A percentile compares a stretch with the other conserved stretches of the same genome.
phyloP scores from a whole-genome alignment of 2,329 filamentous ascomycete species.

The Aspergillus hortae region DNA sequence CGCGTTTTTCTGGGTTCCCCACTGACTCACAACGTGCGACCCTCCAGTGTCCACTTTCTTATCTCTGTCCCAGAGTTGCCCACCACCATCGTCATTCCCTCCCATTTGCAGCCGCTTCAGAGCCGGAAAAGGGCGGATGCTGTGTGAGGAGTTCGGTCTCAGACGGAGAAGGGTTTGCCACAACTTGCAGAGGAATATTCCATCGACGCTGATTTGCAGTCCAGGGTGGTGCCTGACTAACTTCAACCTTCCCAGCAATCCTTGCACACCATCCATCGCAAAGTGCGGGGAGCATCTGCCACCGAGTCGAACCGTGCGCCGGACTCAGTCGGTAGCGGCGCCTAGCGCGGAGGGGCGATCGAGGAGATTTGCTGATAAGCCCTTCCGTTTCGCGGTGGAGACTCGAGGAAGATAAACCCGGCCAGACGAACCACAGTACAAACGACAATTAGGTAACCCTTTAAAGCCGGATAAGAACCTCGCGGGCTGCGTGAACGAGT shows the following conservation, averaged over 20 bases:
- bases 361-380: constrained; percentile 26
- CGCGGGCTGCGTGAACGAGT: too few relatives aligned
- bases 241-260: background rate
- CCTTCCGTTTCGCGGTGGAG: constrained; percentile 21
- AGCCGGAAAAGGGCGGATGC: background rate
- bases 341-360: constrained; percentile 26
- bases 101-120: background rate
- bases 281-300: constrained; percentile 3
- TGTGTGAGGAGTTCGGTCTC: background rate
- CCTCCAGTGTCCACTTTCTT: background rate
- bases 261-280: background rate
- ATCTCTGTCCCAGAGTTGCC: background rate
- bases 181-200: background rate
- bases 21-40: background rate
- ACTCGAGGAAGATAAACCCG: constrained; percentile 22
- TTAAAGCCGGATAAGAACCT: background rate
- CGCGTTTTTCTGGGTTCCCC: background rate
- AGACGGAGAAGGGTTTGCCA: background rate
- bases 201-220: background rate
- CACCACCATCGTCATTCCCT: background rate
- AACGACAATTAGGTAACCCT: background rate
- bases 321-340: constrained; percentile 17
- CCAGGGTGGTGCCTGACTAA: background rate
- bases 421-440: constrained; percentile 4
- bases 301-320: constrained; percentile 6